Evolutionary conservation across 305 asterid genomes (phyloP), one percentile per base, ranked within the genome.

Genomic region (Ilex paraguariensis): DNA sequence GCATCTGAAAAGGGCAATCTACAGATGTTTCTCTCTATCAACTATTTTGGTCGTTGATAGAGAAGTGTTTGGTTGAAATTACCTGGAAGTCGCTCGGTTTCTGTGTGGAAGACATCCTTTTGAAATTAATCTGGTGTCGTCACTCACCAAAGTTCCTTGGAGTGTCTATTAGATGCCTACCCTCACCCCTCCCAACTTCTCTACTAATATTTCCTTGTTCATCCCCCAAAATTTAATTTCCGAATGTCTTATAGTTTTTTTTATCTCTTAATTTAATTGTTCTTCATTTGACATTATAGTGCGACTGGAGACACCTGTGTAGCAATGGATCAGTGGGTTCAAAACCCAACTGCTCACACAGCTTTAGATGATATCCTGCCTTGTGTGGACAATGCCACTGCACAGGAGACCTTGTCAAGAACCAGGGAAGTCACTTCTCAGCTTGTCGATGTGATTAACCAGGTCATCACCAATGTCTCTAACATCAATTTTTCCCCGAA

Each of bases 331-430:
- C 83, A 90, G 64, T 90, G 97, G 97, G 86, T 84, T 72, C 85
- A 77, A 65, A 63, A 85, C 62, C 97, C 97, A 5, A 86, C 81
- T 46, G 91, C 95, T 40, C 87, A 76, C 62, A 90, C 97, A 21
- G 88, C 96, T 50, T 79, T 90, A 13, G 96, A 90, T n/a, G 97
- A 90, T 69, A 84, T 90, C 17, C 75, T 90, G 69, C 97, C 97
- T 3, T 90, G 97, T 21, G 95, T 90, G 11, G 97, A 90, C 79
- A 87, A 90, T 44, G 84, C 90, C 16, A 87, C 97, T 16, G 96
- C 96, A 44, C 96, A 76, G 68, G 97, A 90, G 48, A 87, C 96
- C 59, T 69, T 90, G 71, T 71, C 63, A 30, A 82, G 62, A 61
- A 85, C 81, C 90, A 90, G 81, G 78, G 96, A 85, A 79, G 97